A percentile compares a stretch with the other conserved stretches of the same genome.
Evolutionary conservation across 495 filamentous ascomycete species (phyloP).

Genomic region (Cryomyces antarcticus): DNA sequence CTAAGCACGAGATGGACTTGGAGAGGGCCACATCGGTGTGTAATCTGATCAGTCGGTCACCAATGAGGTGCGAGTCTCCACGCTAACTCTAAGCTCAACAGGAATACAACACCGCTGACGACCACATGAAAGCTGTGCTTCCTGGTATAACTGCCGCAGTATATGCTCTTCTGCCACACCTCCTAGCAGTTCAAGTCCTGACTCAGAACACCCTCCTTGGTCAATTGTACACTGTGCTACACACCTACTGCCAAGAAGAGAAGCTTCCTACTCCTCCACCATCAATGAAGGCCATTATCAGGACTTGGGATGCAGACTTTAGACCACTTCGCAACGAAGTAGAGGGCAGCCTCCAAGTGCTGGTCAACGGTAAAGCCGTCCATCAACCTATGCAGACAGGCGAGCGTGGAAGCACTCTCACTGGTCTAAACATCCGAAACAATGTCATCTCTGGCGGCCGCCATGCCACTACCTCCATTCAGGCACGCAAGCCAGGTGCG

Average conservation of each 20-base stretch:
- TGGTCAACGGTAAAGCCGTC: conserved; percentile 59
- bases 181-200: conserved; percentile 53
- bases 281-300: conserved; percentile 48
- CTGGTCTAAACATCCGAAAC: too few relatives aligned
- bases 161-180: conserved; percentile 59
- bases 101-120: conserved; percentile 70
- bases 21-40: conserved; percentile 43
- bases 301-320: conserved; percentile 47
- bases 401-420: too few relatives aligned
- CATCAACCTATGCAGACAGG: conserved; percentile 35
- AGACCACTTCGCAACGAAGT: conserved; percentile 44
- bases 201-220: conserved; percentile 71
- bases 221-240: conserved; percentile 65
- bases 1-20: conserved; percentile 63
- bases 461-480: too few relatives aligned
- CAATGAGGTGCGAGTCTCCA: neutral
- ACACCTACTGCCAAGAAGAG: conserved; percentile 53
- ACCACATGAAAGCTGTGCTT: conserved; percentile 52
- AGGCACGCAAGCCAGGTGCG: too few relatives aligned
- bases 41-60: conserved; percentile 1
- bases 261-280: conserved; percentile 56
- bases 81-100: conserved; percentile 17
- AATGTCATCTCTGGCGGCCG: too few relatives aligned
- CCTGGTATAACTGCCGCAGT: conserved; percentile 55
- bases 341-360: conserved; percentile 43